Evolutionary conservation across 2,329 filamentous ascomycete species (phyloP).

Genomic region (Alternaria viburni): DNA sequence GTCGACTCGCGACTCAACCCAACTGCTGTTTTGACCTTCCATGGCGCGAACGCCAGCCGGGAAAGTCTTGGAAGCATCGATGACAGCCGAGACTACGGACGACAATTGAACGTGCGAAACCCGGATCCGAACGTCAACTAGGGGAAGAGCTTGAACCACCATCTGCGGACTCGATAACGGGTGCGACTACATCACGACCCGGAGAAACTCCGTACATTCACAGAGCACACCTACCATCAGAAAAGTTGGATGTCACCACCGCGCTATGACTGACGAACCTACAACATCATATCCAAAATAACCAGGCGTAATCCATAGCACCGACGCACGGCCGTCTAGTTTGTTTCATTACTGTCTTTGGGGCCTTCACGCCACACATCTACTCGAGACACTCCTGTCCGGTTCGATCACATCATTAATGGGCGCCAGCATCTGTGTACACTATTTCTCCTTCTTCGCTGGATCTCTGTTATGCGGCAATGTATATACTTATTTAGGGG

Average conservation of each 20-base stretch:
- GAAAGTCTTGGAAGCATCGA: conserved; percentile 56
- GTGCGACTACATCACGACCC: neutral
- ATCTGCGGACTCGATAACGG: neutral
- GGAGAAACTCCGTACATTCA: neutral
- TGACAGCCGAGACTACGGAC: conserved; percentile 56
- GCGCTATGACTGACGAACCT: conserved; percentile 39
- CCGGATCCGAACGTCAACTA: conserved; percentile 32
- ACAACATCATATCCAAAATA: conserved; percentile 15
- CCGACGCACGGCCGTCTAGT: conserved; percentile 24
- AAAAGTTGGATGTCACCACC: conserved; percentile 25
- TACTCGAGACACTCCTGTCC: conserved; percentile 2
- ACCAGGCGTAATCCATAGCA: conserved; percentile 28
- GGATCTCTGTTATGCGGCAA: conserved; percentile 28
- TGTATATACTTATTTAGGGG: conserved; percentile 29
- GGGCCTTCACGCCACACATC: neutral
- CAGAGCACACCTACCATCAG: conserved; percentile 12
- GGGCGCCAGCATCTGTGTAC: conserved; percentile 26
- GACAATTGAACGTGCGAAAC: conserved; percentile 54
- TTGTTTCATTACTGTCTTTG: conserved; percentile 7
- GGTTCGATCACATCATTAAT: conserved; percentile 23
- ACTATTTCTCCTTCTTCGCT: conserved; percentile 21
- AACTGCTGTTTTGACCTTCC: conserved; percentile 53
- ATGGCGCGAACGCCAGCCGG: conserved; percentile 51
- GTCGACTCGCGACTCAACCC: conserved; percentile 59
- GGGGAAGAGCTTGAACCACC: neutral